Evolutionary conservation across 2,329 filamentous ascomycete species (phyloP).

Genomic region (Fusarium tanahbumbuense): DNA sequence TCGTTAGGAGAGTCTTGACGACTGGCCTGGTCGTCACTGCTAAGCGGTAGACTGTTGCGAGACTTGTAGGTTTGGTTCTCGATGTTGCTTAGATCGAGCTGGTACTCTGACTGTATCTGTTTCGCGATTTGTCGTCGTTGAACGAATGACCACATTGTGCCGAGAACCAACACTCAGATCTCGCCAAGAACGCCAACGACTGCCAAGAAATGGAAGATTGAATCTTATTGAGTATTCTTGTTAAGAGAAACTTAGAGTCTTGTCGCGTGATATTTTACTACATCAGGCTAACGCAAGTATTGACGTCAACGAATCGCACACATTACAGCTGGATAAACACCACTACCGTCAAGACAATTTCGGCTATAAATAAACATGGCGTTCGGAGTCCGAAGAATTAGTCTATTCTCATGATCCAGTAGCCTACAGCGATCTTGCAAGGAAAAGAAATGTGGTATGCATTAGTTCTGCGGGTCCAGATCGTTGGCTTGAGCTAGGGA

Average conservation of each 20-base stretch:
- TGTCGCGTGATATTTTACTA: slow-evolving; percentile 1
- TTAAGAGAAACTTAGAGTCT: background rate
- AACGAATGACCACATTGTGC: background rate
- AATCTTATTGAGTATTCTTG: background rate
- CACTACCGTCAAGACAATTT: no score
- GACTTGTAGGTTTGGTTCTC: background rate
- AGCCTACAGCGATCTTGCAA: background rate
- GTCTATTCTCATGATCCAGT: rapidly evolving
- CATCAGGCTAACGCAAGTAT: background rate
- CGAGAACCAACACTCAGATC: background rate
- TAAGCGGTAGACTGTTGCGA: background rate
- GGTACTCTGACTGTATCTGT: background rate
- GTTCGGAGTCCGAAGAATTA: background rate
- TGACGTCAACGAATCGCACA: background rate
- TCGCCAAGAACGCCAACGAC: no score
- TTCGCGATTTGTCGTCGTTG: background rate
- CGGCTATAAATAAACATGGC: background rate
- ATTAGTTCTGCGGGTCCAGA: background rate
- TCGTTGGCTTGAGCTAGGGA: background rate
- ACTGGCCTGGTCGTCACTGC: background rate
- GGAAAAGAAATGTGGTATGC: rapidly evolving
- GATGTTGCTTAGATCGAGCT: background rate
- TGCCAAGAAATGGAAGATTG: rapidly evolving
- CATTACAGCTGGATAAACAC: no score
- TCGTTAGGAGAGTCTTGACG: background rate